phyloP scores from a whole-genome alignment of 2,329 filamentous ascomycete species.

The Ceratocystis papillata region DNA sequence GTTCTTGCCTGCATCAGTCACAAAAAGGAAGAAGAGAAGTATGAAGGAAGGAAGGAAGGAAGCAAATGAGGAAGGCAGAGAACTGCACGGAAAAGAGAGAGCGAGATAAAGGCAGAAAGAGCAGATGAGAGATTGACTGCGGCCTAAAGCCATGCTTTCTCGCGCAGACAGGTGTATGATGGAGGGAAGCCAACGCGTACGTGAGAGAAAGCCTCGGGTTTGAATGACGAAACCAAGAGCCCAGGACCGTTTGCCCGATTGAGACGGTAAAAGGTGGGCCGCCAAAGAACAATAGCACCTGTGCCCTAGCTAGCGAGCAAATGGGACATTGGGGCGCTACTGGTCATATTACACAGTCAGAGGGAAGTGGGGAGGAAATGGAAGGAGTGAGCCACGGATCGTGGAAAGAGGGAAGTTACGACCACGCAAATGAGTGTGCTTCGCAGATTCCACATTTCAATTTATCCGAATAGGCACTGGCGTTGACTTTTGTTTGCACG shows the following conservation, averaged over 20 bases:
- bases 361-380: neutral
- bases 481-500: neutral
- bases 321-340: neutral
- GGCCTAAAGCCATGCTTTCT: too few species aligned
- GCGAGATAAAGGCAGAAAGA: neutral
- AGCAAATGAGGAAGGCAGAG: neutral
- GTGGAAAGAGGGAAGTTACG: neutral
- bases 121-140: neutral
- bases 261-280: slow-evolving; percentile 1
- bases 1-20: slow-evolving; percentile 5
- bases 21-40: slow-evolving; percentile 3
- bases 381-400: neutral
- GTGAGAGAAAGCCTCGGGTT: neutral
- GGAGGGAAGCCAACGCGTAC: neutral
- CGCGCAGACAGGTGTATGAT: too few species aligned
- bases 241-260: slow-evolving; percentile 1
- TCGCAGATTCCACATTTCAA: neutral
- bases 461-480: neutral
- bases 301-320: neutral
- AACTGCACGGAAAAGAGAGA: neutral
- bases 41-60: neutral
- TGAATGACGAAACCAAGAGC: too few species aligned
- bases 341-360: slow-evolving; percentile 8
- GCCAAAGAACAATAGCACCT: neutral
- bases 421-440: neutral